phyloP scores from a whole-genome alignment of 805 yeast species.

The Yarrowia hollandica region DNA sequence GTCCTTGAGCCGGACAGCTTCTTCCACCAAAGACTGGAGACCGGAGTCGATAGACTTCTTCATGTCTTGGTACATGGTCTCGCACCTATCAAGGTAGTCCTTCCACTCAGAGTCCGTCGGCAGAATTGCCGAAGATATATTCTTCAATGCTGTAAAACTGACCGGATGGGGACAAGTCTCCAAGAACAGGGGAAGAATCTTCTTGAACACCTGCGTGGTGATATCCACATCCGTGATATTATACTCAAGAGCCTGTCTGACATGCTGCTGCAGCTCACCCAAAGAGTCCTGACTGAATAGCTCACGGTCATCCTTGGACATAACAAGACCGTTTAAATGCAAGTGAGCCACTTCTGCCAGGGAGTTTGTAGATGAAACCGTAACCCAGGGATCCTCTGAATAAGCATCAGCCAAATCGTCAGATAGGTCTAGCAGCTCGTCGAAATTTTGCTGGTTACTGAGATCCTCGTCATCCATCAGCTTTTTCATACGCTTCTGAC shows the following conservation, averaged over 20 bases:
- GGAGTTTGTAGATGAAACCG: constrained; percentile 72
- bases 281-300: constrained; percentile 60
- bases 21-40: constrained; percentile 59
- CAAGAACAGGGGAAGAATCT: constrained; percentile 68
- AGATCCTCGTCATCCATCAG: constrained; percentile 29
- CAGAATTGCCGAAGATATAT: constrained; percentile 68
- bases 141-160: constrained; percentile 81
- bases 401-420: constrained; percentile 34
- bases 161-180: constrained; percentile 87
- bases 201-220: constrained; percentile 67
- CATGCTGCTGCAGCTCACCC: constrained; percentile 45
- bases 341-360: constrained; percentile 74
- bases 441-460: constrained; percentile 12
- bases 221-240: constrained; percentile 83
- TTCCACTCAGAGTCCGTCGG: constrained; percentile 81
- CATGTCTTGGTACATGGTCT: constrained; percentile 60
- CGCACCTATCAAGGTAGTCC: constrained; percentile 67
- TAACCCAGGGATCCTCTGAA: constrained; percentile 70
- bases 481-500: constrained; percentile 33
- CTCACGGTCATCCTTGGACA: constrained; percentile 71
- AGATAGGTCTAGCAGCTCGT: constrained; percentile 35
- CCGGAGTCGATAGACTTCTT: constrained; percentile 57
- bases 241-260: constrained; percentile 51
- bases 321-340: constrained; percentile 61
- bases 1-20: constrained; percentile 52